These are phyloP conservation scores for Cicer arietinum DNA, from an alignment of 306 rosid species.

Conservation along the genomic window DNA sequence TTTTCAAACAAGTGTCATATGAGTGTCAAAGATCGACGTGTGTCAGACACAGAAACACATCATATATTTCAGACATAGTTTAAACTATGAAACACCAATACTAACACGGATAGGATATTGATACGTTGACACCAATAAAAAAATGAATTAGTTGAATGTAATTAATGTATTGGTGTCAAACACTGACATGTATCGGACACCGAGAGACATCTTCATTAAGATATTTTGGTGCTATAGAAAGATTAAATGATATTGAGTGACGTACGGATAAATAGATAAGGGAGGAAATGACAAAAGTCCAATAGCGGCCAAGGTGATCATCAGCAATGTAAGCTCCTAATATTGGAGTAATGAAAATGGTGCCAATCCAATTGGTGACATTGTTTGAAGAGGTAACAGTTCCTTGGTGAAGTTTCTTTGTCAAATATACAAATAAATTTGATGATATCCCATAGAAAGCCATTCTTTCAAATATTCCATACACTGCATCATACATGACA, in stretches of 20 bases:
- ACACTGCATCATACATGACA: constrained; percentile 45
- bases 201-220: no score
- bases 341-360: constrained; percentile 65
- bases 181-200: no score
- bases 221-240: no score
- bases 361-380: constrained; percentile 76
- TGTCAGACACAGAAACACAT: no score
- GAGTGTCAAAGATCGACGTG: no score
- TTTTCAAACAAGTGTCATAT: no score
- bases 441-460: constrained; percentile 69
- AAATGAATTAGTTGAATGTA: no score
- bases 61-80: no score
- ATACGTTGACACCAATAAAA: no score
- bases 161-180: no score
- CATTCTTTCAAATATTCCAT: constrained; percentile 78
- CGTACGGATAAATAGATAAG: constrained; percentile 59
- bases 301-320: constrained; percentile 76
- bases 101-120: no score
- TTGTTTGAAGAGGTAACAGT: constrained; percentile 64
- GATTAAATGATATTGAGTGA: neutral
- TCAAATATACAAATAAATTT: constrained; percentile 61
- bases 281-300: constrained; percentile 64
- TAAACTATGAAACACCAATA: no score
- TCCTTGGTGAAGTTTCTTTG: constrained; percentile 67
- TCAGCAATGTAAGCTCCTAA: constrained; percentile 81